phyloP scores from a whole-genome alignment of 2,329 filamentous ascomycete genomes.

The Rutstroemia sp. region DNA sequence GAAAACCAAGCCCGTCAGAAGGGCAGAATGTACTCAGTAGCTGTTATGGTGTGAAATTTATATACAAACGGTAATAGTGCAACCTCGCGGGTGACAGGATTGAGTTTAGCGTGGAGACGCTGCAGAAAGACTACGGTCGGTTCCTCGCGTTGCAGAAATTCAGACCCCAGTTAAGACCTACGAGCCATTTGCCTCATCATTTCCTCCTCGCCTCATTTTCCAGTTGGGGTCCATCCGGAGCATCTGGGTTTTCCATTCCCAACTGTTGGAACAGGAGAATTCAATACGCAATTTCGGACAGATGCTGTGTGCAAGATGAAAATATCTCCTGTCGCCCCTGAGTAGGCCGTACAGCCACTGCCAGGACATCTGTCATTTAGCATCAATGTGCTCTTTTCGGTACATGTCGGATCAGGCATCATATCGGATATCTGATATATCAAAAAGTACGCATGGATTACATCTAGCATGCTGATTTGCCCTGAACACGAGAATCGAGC shows the following conservation, averaged over 20 bases:
- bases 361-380: background rate
- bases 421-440: background rate
- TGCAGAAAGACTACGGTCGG: too few relatives aligned
- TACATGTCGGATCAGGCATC: constrained; percentile 2
- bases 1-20: too few relatives aligned
- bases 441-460: background rate
- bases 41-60: too few relatives aligned
- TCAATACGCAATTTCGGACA: background rate
- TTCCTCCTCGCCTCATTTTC: constrained; percentile 1
- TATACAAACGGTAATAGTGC: too few relatives aligned
- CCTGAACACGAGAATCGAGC: background rate
- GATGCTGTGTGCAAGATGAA: background rate
- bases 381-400: background rate
- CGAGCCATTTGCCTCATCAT: constrained; percentile 1
- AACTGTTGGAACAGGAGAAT: constrained; percentile 4
- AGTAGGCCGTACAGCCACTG: background rate
- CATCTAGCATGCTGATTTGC: background rate
- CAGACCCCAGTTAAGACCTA: background rate
- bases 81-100: too few relatives aligned
- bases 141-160: background rate
- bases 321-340: background rate
- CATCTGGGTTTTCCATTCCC: background rate
- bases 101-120: too few relatives aligned
- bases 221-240: background rate
- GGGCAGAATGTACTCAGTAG: too few relatives aligned